Base-by-base conservation (phyloP, 257 asterid genomes). In the Ballota nigra region DNA sequence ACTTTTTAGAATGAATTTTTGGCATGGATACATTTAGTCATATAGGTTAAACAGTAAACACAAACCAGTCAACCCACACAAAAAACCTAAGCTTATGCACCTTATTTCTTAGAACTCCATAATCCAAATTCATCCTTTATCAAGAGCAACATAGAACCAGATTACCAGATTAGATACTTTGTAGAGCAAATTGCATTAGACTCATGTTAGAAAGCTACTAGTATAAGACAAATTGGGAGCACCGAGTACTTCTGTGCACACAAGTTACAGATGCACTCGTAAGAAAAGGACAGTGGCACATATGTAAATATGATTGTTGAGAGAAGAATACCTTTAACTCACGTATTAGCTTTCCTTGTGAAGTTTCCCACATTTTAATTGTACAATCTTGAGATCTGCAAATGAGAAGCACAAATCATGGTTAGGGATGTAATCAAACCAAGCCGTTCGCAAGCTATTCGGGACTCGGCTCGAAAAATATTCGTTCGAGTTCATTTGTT, bases 321-420 rank as follows among this genome's bases (percentile, higher is more conserved):
- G 60, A 33, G 60, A 34, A 13, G 41, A 71, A 78, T 77, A 89
- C 99, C 97, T 88, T 94, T 80, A 91, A 77, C 75, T 91, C 96
- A 22, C 97, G 89, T 60, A 91, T 91, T 66, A 94, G 86, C 88
- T 91, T 91, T 68, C 98, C 97, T 49, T 91, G 87, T 45, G 96
- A 6, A 63, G 96, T 84, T 76, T 94, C 91, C 99, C 97, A 94
- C 86, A 94, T 86, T 78, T 94, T 94, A 81, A 91, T 91, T 19
- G 95, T 94, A 74, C 97, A 89, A 82, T 94, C 99, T 81, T 91
- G 92, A 68, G 99, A 94, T 76, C 97, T 94, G 86, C 78, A 86
- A 63, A 73, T 52, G 76, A 41, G 28, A 80, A 73, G 65, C 28
- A 57, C 53, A 68, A 60, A 66, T 20, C 19, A 69, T 24, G 15